Evolutionary conservation across 2,329 filamentous ascomycete species (phyloP).

Genomic region (Aspergillus sp.): DNA sequence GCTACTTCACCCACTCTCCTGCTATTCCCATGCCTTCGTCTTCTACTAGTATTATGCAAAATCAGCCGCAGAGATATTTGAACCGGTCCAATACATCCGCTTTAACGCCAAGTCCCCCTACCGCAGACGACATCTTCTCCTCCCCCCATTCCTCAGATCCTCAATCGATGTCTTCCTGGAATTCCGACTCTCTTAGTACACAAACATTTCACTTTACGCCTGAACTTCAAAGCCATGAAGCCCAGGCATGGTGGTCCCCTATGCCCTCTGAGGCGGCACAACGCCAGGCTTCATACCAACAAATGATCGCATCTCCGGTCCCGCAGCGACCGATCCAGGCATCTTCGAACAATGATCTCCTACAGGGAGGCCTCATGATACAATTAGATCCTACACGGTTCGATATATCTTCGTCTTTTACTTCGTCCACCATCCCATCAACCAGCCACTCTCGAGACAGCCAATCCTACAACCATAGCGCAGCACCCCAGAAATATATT

Average conservation of each 20-base stretch:
- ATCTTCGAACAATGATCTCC: slow-evolving; percentile 35
- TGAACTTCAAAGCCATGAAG: slow-evolving; percentile 42
- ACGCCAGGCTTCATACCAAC: slow-evolving; percentile 42
- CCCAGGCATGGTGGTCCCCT: slow-evolving; percentile 48
- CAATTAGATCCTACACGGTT: slow-evolving; percentile 42
- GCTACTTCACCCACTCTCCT: slow-evolving; percentile 39
- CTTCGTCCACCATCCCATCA: slow-evolving; percentile 29
- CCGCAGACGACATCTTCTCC: slow-evolving; percentile 44
- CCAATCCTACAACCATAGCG: slow-evolving; percentile 23
- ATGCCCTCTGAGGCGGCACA: slow-evolving; percentile 41
- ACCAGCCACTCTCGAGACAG: slow-evolving; percentile 22
- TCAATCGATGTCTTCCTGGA: slow-evolving; percentile 47
- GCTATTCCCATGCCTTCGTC: slow-evolving; percentile 41
- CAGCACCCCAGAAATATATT: slow-evolving; percentile 32
- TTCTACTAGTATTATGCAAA: slow-evolving; percentile 32
- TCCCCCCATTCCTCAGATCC: slow-evolving; percentile 45
- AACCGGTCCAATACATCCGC: slow-evolving; percentile 34
- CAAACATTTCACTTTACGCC: slow-evolving; percentile 44
- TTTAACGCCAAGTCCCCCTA: slow-evolving; percentile 41
- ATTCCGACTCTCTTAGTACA: slow-evolving; percentile 44
- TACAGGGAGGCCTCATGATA: slow-evolving; percentile 47
- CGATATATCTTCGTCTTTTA: slow-evolving; percentile 38
- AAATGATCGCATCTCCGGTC: slow-evolving; percentile 38
- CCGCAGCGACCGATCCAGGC: slow-evolving; percentile 39
- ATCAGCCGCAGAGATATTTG: slow-evolving; percentile 40